Evolutionary conservation across 345 rosid species (phyloP).

Genomic region (Arabidopsis suecica): DNA sequence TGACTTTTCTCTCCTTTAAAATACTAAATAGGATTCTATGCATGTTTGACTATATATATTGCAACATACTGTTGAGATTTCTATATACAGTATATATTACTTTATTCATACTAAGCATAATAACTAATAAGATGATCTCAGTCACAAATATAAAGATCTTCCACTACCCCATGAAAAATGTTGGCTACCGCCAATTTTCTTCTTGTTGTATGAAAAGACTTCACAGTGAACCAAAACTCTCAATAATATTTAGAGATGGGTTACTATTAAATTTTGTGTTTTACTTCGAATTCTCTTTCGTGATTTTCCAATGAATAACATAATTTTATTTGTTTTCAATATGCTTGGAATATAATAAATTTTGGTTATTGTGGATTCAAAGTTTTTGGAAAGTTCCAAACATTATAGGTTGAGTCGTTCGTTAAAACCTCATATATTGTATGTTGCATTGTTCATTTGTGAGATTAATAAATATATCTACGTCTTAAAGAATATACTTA

Average conservation of each 20-base stretch:
- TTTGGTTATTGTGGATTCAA: neutral
- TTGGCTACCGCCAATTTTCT: constrained; percentile 8
- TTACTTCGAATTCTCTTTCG: neutral
- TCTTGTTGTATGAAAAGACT: constrained; percentile 13
- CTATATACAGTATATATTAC: neutral
- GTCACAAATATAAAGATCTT: constrained; percentile 26
- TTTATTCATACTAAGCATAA: neutral
- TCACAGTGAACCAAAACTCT: neutral
- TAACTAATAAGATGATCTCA: constrained; percentile 5
- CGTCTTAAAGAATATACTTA: neutral
- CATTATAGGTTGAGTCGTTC: neutral
- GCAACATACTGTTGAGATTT: constrained; percentile 19
- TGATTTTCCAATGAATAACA: neutral
- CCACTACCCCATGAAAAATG: neutral
- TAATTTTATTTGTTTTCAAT: no score
- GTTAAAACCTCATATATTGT: neutral
- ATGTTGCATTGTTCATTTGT: neutral
- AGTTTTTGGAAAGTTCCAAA: neutral
- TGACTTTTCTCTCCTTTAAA: constrained; percentile 34
- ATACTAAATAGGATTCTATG: constrained; percentile 1
- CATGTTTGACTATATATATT: constrained; percentile 32
- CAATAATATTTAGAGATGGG: neutral
- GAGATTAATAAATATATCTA: neutral
- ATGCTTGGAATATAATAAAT: neutral
- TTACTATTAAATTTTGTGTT: neutral